phyloP scores from a whole-genome alignment of 345 rosid species.

The Mangifera indica region DNA sequence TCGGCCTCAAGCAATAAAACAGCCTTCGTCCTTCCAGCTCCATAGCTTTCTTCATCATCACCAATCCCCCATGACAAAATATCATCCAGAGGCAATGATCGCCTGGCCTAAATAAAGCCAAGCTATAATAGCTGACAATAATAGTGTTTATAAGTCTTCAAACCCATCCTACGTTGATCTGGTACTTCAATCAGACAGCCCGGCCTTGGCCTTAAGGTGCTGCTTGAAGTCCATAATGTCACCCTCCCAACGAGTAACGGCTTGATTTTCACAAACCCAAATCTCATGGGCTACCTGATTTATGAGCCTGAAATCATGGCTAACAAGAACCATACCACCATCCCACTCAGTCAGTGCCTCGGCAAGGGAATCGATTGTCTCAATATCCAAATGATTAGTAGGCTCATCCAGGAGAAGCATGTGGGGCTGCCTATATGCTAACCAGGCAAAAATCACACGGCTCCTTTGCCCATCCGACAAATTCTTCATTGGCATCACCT shows the following conservation, averaged over 20 bases:
- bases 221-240: slow-evolving; percentile 81
- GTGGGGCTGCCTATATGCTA: slow-evolving; percentile 94
- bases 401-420: slow-evolving; percentile 93
- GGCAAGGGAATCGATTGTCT: slow-evolving; percentile 88
- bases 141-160: background rate
- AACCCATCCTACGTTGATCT: background rate
- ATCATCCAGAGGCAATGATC: background rate
- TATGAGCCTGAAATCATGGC: slow-evolving; percentile 88
- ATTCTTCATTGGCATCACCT: slow-evolving; percentile 95
- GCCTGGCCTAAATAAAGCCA: background rate
- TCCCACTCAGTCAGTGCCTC: slow-evolving; percentile 91
- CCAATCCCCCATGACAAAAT: background rate
- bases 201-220: slow-evolving; percentile 77
- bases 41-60: background rate
- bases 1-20: slow-evolving; percentile 27
- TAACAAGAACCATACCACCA: slow-evolving; percentile 80
- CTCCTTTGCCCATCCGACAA: slow-evolving; percentile 95
- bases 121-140: background rate
- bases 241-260: slow-evolving; percentile 72
- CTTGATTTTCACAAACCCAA: slow-evolving; percentile 80
- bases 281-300: slow-evolving; percentile 89
- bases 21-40: slow-evolving; percentile 21
- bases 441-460: slow-evolving; percentile 94
- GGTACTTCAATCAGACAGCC: slow-evolving; percentile 43
- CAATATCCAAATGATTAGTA: slow-evolving; percentile 94